Conservation (phyloP, 352 stramenopile genomes). For the Phytopythium ostracodes region DNA sequence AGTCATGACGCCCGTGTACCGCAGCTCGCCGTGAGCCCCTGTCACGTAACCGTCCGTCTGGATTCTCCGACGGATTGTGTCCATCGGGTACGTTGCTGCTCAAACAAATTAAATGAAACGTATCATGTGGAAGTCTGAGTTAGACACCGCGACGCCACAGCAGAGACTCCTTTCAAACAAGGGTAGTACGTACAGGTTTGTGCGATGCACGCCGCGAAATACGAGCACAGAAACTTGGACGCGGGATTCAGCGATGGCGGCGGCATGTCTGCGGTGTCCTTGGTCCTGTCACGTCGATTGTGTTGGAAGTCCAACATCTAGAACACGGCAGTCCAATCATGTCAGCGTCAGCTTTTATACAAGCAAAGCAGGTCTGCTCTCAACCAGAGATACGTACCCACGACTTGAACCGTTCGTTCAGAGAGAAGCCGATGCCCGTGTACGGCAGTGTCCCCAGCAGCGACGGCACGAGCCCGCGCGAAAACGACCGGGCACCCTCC, state of each 20-base stretch:
- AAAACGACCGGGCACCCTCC: conserved; percentile 65
- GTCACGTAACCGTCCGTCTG: conserved; percentile 81
- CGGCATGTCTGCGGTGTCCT: conserved; percentile 15
- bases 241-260: conserved; percentile 48
- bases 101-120: conserved; percentile 5
- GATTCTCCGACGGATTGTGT: conserved; percentile 80
- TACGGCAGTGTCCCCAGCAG: conserved; percentile 82
- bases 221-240: conserved; percentile 83
- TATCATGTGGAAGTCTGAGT: not conserved
- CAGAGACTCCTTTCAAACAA: not conserved
- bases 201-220: conserved; percentile 79
- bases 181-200: conserved; percentile 57
- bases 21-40: conserved; percentile 29
- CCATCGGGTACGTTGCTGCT: conserved; percentile 79
- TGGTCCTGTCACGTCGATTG: conserved; percentile 23
- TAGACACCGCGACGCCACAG: not conserved
- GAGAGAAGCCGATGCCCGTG: conserved; percentile 79
- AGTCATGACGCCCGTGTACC: conserved; percentile 65
- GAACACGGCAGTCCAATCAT: too few relatives aligned
- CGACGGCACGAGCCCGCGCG: conserved; percentile 66
- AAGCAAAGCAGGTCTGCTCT: not conserved
- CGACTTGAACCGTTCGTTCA: conserved; percentile 85
- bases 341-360: not conserved
- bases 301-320: conserved; percentile 51
- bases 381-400: conserved; percentile 27